Conservation (phyloP, 352 stramenopile genomes). For the Phytophthora europaea region DNA sequence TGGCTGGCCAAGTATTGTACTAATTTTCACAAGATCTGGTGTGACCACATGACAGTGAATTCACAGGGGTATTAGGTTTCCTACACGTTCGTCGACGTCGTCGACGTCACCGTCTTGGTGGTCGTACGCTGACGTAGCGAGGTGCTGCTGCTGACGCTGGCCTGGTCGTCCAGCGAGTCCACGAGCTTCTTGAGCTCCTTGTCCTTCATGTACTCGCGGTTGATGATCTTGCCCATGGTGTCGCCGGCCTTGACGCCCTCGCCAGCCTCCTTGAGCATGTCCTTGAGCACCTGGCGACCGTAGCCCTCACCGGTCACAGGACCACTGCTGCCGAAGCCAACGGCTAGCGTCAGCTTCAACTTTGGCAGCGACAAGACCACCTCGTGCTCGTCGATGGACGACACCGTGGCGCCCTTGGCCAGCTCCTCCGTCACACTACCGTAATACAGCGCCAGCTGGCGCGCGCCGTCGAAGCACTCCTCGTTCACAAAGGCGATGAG, state of each 20-base stretch:
- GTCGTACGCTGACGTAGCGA: conserved; percentile 63
- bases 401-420: conserved; percentile 61
- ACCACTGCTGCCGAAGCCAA: conserved; percentile 84
- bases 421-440: conserved; percentile 85
- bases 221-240: conserved; percentile 85
- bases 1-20: conserved; percentile 12
- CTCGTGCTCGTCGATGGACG: conserved; percentile 88
- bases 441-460: conserved; percentile 85
- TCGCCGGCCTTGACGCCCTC: conserved; percentile 68
- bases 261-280: conserved; percentile 74
- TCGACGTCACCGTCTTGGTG: conserved; percentile 35
- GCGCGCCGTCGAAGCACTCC: conserved; percentile 78
- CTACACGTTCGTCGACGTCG: conserved; percentile 11
- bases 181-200: conserved; percentile 57
- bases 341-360: conserved; percentile 85
- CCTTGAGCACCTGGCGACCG: conserved; percentile 68
- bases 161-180: conserved; percentile 45
- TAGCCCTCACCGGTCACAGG: conserved; percentile 83
- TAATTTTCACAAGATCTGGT: conserved; percentile 4
- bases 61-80: conserved; percentile 36
- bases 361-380: conserved; percentile 80
- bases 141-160: conserved; percentile 19
- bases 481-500: conserved; percentile 83
- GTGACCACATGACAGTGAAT: conserved; percentile 24
- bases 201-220: conserved; percentile 72